These are phyloP conservation scores for Thinopyrum elongatum DNA, from an alignment of 176 grass and related monocot genomes.

Conservation along the genomic window DNA sequence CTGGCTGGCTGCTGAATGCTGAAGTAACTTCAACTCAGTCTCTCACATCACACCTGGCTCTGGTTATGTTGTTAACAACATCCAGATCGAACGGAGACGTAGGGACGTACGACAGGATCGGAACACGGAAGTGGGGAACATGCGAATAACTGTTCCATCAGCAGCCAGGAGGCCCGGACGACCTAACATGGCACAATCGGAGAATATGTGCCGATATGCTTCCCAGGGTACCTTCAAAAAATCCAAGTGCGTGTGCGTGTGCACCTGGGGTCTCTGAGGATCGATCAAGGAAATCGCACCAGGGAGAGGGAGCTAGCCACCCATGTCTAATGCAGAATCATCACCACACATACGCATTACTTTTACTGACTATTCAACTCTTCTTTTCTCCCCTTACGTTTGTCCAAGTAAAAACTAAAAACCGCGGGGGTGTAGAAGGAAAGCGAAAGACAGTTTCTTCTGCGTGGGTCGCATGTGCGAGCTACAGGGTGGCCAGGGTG, in stretches of 20 bases:
- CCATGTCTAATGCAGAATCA: conserved; percentile 14
- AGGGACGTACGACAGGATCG: too few species aligned
- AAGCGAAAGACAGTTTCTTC: conserved; percentile 1
- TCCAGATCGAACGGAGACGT: not conserved
- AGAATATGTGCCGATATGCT: conserved; percentile 36
- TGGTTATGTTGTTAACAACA: not conserved
- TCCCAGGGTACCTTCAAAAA: not conserved
- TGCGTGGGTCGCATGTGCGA: conserved; percentile 26
- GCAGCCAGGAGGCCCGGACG: not conserved
- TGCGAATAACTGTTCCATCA: conserved; percentile 27
- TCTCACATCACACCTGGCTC: not conserved
- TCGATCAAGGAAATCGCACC: not conserved
- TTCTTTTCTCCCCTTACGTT: not conserved
- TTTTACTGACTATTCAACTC: not conserved
- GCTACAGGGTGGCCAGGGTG: too few species aligned
- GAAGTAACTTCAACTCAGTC: not conserved
- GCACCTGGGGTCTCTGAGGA: not conserved
- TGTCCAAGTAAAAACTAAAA: not conserved
- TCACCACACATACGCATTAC: not conserved
- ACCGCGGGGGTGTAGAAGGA: not conserved
- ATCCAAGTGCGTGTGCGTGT: not conserved
- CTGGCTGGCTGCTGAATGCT: not conserved
- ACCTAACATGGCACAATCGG: not conserved
- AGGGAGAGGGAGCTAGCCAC: not conserved
- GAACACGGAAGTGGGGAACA: not conserved